Percentiles rank a stretch among this genome's conserved stretches.
These are phyloP conservation scores for Cicer cuneatum DNA, from an alignment of 306 rosid species.

Conservation along the genomic window DNA sequence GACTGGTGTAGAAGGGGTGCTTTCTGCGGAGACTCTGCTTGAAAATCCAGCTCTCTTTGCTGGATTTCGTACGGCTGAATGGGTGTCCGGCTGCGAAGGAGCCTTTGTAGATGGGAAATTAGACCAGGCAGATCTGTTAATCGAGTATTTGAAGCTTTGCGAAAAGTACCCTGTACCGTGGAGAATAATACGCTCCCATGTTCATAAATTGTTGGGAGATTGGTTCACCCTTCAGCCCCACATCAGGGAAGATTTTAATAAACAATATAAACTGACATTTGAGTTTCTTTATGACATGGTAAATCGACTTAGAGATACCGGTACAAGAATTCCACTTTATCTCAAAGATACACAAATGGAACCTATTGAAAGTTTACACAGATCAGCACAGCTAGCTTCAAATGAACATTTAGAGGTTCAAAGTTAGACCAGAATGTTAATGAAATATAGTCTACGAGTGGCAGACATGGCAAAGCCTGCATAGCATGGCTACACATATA, in stretches of 20 bases:
- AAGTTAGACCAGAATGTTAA: slow-evolving; percentile 23
- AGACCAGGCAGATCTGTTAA: slow-evolving; percentile 79
- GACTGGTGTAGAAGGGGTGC: slow-evolving; percentile 61
- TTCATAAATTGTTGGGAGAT: slow-evolving; percentile 88
- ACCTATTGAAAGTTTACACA: slow-evolving; percentile 35
- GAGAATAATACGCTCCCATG: slow-evolving; percentile 94
- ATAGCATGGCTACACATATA: slow-evolving; percentile 9
- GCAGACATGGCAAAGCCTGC: slow-evolving; percentile 32
- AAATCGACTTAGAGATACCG: slow-evolving; percentile 71
- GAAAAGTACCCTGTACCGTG: slow-evolving; percentile 85
- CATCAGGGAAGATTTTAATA: slow-evolving; percentile 81
- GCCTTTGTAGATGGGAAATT: slow-evolving; percentile 54
- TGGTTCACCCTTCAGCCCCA: slow-evolving; percentile 96
- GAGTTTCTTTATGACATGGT: slow-evolving; percentile 83
- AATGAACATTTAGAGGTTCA: slow-evolving; percentile 38
- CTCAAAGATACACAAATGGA: slow-evolving; percentile 41
- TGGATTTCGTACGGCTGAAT: slow-evolving; percentile 77
- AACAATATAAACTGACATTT: slow-evolving; percentile 76
- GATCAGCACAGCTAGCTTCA: slow-evolving; percentile 22
- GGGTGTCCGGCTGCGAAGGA: slow-evolving; percentile 57
- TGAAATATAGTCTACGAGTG: neutral
- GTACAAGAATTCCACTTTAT: slow-evolving; percentile 81
- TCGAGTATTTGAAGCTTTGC: slow-evolving; percentile 87
- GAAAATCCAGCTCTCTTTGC: slow-evolving; percentile 96
- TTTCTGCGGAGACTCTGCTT: slow-evolving; percentile 76